Evolutionary conservation across 345 rosid species (phyloP).

Genomic region (Bruguiera parviflora): DNA sequence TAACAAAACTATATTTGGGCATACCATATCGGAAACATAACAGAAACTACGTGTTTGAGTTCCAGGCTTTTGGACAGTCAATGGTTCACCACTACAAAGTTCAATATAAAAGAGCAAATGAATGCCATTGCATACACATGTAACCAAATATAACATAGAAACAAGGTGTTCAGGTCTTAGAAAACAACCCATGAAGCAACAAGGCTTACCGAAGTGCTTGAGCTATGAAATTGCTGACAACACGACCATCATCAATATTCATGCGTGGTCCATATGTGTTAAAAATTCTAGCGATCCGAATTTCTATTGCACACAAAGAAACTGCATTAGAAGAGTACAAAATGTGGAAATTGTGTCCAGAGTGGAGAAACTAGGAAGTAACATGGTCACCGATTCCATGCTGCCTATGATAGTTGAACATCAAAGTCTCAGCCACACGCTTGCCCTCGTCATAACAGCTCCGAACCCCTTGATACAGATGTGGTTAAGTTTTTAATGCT

Average conservation of each 20-base stretch:
- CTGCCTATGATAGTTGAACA: slow-evolving; percentile 97
- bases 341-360: background rate
- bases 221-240: slow-evolving; percentile 98
- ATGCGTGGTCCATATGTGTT: slow-evolving; percentile 97
- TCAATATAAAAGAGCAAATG: slow-evolving; percentile 3
- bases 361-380: background rate
- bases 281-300: slow-evolving; percentile 94
- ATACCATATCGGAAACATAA: slow-evolving; percentile 87
- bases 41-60: slow-evolving; percentile 98
- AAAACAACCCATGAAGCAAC: background rate
- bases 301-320: slow-evolving; percentile 42
- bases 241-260: slow-evolving; percentile 99
- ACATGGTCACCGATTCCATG: slow-evolving; percentile 67
- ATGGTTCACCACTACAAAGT: slow-evolving; percentile 61
- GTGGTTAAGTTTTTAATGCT: background rate
- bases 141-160: background rate
- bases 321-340: slow-evolving; percentile 1
- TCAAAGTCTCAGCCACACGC: slow-evolving; percentile 95
- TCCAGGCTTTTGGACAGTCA: slow-evolving; percentile 96
- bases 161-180: background rate
- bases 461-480: slow-evolving; percentile 57
- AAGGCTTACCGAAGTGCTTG: slow-evolving; percentile 79
- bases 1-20: background rate
- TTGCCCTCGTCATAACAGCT: slow-evolving; percentile 98
- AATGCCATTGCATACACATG: background rate